Percentiles rank a stretch among this genome's conserved stretches.
These are phyloP conservation scores for Trichophyton mentagrophytes DNA, from an alignment of 2,329 filamentous ascomycete species.

Conservation along the genomic window DNA sequence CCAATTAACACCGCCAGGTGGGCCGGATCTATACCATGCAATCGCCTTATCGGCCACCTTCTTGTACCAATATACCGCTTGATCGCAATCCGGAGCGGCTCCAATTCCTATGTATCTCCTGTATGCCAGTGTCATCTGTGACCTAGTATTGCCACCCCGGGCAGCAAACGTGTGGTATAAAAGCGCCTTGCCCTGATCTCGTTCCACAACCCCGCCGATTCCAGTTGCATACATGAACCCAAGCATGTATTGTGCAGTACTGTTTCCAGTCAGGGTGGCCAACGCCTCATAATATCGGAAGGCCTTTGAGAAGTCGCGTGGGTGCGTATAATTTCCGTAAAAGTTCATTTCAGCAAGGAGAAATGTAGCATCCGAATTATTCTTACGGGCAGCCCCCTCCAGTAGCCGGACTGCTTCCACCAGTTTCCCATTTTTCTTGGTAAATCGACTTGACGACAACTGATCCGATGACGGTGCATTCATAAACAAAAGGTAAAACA, in stretches of 20 bases:
- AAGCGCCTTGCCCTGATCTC: conserved; percentile 80
- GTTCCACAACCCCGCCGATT: conserved; percentile 64
- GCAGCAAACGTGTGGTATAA: conserved; percentile 93
- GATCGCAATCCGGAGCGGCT: conserved; percentile 72
- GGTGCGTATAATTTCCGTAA: conserved; percentile 84
- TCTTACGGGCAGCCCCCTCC: conserved; percentile 43
- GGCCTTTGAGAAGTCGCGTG: conserved; percentile 64
- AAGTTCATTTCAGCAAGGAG: conserved; percentile 91
- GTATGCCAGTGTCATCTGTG: conserved; percentile 88
- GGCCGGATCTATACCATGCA: conserved; percentile 72
- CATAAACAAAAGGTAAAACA: conserved; percentile 53
- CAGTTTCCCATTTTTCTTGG: conserved; percentile 32
- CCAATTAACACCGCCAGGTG: conserved; percentile 73
- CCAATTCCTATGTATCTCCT: conserved; percentile 77
- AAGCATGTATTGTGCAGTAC: conserved; percentile 88
- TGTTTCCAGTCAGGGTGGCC: conserved; percentile 66
- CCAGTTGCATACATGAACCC: conserved; percentile 94
- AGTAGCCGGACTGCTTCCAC: conserved; percentile 46
- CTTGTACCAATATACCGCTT: conserved; percentile 79
- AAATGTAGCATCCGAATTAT: conserved; percentile 67
- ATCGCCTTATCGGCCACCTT: conserved; percentile 88
- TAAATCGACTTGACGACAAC: conserved; percentile 27
- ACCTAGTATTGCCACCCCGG: conserved; percentile 64
- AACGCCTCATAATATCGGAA: conserved; percentile 72
- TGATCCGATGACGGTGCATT: conserved; percentile 42